Evolutionary conservation across 1,284 basidiomycete species (phyloP).

Genomic region (Neolentinus lepideus): DNA sequence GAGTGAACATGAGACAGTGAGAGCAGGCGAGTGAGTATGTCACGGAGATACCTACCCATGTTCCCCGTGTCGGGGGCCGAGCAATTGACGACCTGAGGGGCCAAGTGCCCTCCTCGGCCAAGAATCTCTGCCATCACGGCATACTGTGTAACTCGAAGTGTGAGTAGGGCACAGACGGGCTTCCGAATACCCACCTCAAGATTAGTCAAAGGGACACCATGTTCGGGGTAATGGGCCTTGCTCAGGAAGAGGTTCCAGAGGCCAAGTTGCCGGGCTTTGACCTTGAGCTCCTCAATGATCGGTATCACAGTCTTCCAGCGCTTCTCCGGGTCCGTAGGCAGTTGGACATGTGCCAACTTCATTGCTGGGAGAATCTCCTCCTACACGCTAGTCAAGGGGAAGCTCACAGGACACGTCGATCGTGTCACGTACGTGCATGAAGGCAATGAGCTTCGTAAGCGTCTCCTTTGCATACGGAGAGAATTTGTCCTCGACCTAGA

Average conservation of each 20-base stretch:
- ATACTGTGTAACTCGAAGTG: constrained; percentile 53
- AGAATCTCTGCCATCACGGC: constrained; percentile 95
- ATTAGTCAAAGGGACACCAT: constrained; percentile 87
- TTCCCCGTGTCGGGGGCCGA: constrained; percentile 95
- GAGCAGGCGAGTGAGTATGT: constrained; percentile 1
- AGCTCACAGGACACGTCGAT: not conserved
- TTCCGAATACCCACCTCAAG: constrained; percentile 57
- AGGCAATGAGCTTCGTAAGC: constrained; percentile 76
- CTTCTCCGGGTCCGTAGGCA: constrained; percentile 68
- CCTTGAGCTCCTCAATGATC: constrained; percentile 82
- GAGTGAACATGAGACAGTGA: constrained; percentile 7
- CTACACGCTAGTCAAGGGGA: constrained; percentile 31
- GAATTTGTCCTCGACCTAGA: constrained; percentile 86
- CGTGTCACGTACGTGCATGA: constrained; percentile 65
- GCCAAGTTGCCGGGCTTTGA: constrained; percentile 80
- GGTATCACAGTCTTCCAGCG: constrained; percentile 86
- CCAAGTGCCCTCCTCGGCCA: constrained; percentile 76
- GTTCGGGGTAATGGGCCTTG: constrained; percentile 86
- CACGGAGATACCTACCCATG: constrained; percentile 58
- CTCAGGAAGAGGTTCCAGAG: constrained; percentile 98
- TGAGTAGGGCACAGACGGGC: not conserved
- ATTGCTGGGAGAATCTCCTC: constrained; percentile 83
- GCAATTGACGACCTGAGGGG: constrained; percentile 87
- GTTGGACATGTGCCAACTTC: constrained; percentile 74
- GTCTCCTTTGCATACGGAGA: constrained; percentile 83